A percentile compares a stretch with the other conserved stretches of the same genome.
phyloP scores from a whole-genome alignment of 495 filamentous ascomycete genomes.

The Hypoxylon crocopeplum region DNA sequence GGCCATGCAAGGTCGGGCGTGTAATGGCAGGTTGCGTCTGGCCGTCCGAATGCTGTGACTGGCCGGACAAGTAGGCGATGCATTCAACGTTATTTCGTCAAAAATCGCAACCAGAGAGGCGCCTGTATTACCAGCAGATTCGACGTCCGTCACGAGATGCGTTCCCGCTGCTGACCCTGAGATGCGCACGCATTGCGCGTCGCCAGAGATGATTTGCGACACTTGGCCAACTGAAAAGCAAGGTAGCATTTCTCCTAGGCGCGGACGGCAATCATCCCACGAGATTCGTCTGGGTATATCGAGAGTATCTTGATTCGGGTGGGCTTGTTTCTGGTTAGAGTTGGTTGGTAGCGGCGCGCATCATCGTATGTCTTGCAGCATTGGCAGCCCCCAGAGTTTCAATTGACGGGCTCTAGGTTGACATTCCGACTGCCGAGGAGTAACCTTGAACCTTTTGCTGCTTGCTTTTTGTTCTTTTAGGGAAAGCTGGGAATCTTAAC shows the following conservation, averaged over 20 bases:
- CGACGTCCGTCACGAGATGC: too few relatives aligned
- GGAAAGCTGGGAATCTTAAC: slow-evolving; percentile 33
- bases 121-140: slow-evolving; percentile 1
- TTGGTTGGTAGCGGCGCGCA: slow-evolving; percentile 36
- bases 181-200: too few relatives aligned
- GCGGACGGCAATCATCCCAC: too few relatives aligned
- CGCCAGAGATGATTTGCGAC: too few relatives aligned
- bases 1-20: slow-evolving; percentile 37
- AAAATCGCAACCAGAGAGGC: neutral
- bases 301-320: slow-evolving; percentile 33
- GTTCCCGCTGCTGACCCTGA: too few relatives aligned
- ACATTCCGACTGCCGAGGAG: slow-evolving; percentile 39
- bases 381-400: slow-evolving; percentile 36
- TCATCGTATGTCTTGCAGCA: slow-evolving; percentile 41
- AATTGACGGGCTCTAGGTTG: slow-evolving; percentile 37
- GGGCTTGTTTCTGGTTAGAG: slow-evolving; percentile 32
- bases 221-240: too few relatives aligned
- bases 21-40: slow-evolving; percentile 37
- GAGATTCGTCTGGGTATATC: too few relatives aligned
- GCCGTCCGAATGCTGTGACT: slow-evolving; percentile 24
- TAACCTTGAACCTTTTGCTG: slow-evolving; percentile 28
- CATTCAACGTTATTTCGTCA: slow-evolving; percentile 23
- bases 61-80: slow-evolving; percentile 16
- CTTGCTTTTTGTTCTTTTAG: slow-evolving; percentile 25
- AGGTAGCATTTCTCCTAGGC: too few relatives aligned